Base-by-base conservation (phyloP, 441 rosid species). In the Erysimum cheiri region DNA sequence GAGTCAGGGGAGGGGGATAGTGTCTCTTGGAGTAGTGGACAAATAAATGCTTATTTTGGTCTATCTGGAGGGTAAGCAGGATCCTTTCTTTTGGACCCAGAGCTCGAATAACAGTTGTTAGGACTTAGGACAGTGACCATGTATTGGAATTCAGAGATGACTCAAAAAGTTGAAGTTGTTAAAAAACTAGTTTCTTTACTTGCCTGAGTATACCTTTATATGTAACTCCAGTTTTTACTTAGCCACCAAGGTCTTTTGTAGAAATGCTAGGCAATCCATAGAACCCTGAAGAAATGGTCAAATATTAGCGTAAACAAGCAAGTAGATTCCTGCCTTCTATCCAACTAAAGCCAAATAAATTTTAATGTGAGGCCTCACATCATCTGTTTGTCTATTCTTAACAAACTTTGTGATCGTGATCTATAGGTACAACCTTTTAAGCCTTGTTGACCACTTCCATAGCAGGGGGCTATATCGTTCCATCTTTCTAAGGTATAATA, bases 361-460 rank as follows among this genome's bases (percentile, higher is more conserved):
- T 2, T 52, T 9, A 6, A 31, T 54, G 3, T 11, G 9, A 37
- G 65, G 43, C 53, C 35, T 60, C 40, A 49, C 15, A 36, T 49
- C 7, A 56, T 50, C 15, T 70, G 35, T 13, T 58, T 33, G 36
- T 3, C 32, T 64, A 29, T 33, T 29, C 33, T 70, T 39, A 33
- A 37, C 12, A 48, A 47, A 8, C 44, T 64, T 13, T 64, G 46
- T 11, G 50, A 37, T 66, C 59, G 15, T 67, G 56, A 76, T 76
- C 39, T 70, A 79, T 84, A 94, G 99, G 82, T 92, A 94, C 84
- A 94, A 92, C 80, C 86, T 94, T 82, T 73, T 83, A 55, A 85
- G 82, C 79, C 91, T 94, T 9, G 76, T 87, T 50, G 99, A 88
- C 80, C 87, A 94, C 84, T 92, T 94, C 74, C 87, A 94, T 73